Percentiles rank a stretch among this genome's conserved stretches.
Evolutionary conservation across 1,284 basidiomycete genomes (phyloP).

Genomic region (Puccinia coronata): DNA sequence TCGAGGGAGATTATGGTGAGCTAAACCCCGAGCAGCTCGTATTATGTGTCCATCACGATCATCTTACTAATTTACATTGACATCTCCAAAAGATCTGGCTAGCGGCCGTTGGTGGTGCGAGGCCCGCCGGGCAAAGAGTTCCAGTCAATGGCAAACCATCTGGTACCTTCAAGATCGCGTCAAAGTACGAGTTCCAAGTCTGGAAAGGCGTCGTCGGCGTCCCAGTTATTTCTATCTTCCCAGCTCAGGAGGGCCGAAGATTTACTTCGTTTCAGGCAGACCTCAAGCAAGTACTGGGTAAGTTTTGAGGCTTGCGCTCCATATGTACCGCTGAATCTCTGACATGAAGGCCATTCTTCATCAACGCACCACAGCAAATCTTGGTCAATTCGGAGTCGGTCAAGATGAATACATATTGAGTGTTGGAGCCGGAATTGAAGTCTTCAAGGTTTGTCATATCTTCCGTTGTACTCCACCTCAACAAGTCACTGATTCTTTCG

Average conservation of each 20-base stretch:
- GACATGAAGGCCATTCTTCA: background rate
- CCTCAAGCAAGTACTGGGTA: background rate
- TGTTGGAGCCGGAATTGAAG: conserved; percentile 23
- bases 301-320: background rate
- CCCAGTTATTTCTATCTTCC: conserved; percentile 11
- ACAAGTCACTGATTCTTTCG: background rate
- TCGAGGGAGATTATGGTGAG: conserved; percentile 21
- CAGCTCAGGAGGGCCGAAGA: background rate
- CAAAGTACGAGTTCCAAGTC: conserved; percentile 16
- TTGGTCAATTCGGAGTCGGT: background rate
- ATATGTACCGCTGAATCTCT: background rate
- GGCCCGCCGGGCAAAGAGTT: background rate
- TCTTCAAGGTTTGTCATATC: conserved; percentile 18
- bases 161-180: background rate
- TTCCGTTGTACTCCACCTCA: background rate
- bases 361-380: background rate
- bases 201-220: background rate
- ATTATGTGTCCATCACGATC: background rate
- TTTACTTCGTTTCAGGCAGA: conserved; percentile 1
- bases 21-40: background rate
- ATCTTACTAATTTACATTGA: background rate
- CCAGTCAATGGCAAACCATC: background rate
- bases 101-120: background rate
- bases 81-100: background rate
- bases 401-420: conserved; percentile 22